Conservation (phyloP, 1,284 basidiomycete genomes). For the Grifola frondosa region DNA sequence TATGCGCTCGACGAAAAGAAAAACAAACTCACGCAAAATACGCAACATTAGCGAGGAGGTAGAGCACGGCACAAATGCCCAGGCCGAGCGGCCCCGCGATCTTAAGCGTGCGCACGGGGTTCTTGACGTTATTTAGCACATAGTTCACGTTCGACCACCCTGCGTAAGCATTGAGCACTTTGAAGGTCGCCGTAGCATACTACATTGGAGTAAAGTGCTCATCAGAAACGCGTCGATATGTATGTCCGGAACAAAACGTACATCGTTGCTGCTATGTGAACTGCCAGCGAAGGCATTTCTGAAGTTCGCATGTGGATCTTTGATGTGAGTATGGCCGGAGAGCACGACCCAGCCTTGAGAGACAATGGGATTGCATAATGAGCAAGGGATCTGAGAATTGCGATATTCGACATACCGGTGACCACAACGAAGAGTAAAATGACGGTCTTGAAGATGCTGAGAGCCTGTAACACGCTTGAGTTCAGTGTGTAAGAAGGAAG, state of each 20-base stretch:
- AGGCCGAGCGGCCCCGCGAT: slow-evolving; percentile 64
- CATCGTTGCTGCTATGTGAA: slow-evolving; percentile 68
- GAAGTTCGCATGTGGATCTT: slow-evolving; percentile 46
- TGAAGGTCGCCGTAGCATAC: slow-evolving; percentile 58
- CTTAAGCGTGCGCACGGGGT: slow-evolving; percentile 67
- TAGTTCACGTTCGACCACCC: slow-evolving; percentile 29
- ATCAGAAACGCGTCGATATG: too few relatives aligned
- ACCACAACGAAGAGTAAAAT: slow-evolving; percentile 53
- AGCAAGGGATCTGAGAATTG: slow-evolving; percentile 3
- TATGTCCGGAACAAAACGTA: too few relatives aligned
- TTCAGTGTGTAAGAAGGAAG: neutral
- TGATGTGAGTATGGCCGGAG: slow-evolving; percentile 40
- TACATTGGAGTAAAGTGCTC: too few relatives aligned
- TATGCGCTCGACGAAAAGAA: slow-evolving; percentile 19
- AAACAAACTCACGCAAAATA: slow-evolving; percentile 63
- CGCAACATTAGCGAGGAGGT: slow-evolving; percentile 62
- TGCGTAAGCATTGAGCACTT: slow-evolving; percentile 51
- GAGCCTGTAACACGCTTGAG: slow-evolving; percentile 15
- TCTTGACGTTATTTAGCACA: slow-evolving; percentile 58
- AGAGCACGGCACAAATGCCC: slow-evolving; percentile 49
- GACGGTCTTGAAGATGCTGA: slow-evolving; percentile 62
- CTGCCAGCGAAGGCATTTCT: slow-evolving; percentile 43
- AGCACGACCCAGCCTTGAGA: slow-evolving; percentile 45
- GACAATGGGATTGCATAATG: neutral
- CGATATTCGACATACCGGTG: slow-evolving; percentile 33